Evolutionary conservation across 2,329 filamentous ascomycete species (phyloP).

Genomic region (Colletotrichum aenigma): DNA sequence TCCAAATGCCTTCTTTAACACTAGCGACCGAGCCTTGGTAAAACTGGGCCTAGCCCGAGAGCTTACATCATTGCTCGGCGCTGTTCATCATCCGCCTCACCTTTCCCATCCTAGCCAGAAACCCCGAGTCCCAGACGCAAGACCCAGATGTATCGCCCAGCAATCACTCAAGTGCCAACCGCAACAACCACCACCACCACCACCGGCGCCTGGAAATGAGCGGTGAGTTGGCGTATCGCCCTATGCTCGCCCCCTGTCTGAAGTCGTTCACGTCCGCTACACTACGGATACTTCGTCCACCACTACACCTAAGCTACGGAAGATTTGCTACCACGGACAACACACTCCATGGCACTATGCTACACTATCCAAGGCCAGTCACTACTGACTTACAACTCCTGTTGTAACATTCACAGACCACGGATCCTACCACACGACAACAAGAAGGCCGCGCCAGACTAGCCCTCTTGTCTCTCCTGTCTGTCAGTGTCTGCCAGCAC

Average conservation of each 20-base stretch:
- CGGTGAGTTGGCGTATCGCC: constrained; percentile 21
- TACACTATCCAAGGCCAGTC: background rate
- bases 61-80: constrained; percentile 16
- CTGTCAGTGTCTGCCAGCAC: constrained; percentile 13
- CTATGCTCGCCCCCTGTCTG: background rate
- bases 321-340: background rate
- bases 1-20: constrained; percentile 7
- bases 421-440: background rate
- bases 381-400: background rate
- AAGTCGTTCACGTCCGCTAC: background rate
- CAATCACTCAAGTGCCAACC: background rate
- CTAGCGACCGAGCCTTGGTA: constrained; percentile 8
- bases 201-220: constrained; percentile 13
- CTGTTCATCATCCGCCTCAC: background rate
- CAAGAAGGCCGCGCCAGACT: background rate
- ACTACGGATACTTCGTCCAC: background rate
- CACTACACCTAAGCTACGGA: background rate
- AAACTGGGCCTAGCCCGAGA: constrained; percentile 4
- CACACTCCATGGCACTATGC: background rate
- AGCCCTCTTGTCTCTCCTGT: constrained; percentile 3
- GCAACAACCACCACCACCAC: background rate
- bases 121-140: background rate
- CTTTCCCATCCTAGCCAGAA: background rate
- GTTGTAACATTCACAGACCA: background rate
- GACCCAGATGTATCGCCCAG: background rate